Evolutionary conservation across 768 basidiomycete genomes (phyloP), one percentile per base, ranked within the genome.

Genomic region (Naganishia vishniacii): DNA sequence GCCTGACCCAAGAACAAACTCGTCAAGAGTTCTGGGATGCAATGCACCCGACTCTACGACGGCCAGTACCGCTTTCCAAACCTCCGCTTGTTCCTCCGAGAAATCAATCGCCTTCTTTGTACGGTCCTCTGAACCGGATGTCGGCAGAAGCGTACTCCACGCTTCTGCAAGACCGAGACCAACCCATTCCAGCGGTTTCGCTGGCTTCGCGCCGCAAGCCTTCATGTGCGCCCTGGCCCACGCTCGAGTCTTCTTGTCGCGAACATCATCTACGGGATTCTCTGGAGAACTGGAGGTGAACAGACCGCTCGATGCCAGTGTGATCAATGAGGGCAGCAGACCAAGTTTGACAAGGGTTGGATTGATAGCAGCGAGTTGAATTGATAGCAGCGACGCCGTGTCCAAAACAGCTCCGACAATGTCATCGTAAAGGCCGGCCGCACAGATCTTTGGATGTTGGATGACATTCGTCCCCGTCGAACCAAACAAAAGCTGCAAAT

Each of bases 401-500:
- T 8, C 4, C 5, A 25, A 49, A 75, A 1, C 80, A 67, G 66
- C 86, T 81, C 44, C 79, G 11, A 44, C 9, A 23, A 63, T 53
- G 15, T 20, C 5, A 9, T 51, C 62, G 44, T 34, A 12, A 2
- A 63, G 45, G 26, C 42, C 40, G 2, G 26, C 31, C 25, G 41
- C 42, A 18, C 18, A 80, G 48, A 88, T 81, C 60, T 88, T 78
- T 20, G 77, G 76, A 71, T 84, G 79, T 74, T 86, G 88, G 23
- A 82, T 83, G 61, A 88, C 71, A 65, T 85, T 82, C 63, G 85
- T 85, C 70, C 86, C 86, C 6, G 84, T 67, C 23, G 84, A 71
- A 0, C 83, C 81, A n/a, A 83, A 75, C 3, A 83, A 81, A 12
- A 81, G 75, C 41, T 79, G 75, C 23, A 77, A 72, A n/a, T 85